These are phyloP conservation scores for Colletotrichum sp. DNA, from an alignment of 2,329 filamentous ascomycete genomes.

Conservation along the genomic window DNA sequence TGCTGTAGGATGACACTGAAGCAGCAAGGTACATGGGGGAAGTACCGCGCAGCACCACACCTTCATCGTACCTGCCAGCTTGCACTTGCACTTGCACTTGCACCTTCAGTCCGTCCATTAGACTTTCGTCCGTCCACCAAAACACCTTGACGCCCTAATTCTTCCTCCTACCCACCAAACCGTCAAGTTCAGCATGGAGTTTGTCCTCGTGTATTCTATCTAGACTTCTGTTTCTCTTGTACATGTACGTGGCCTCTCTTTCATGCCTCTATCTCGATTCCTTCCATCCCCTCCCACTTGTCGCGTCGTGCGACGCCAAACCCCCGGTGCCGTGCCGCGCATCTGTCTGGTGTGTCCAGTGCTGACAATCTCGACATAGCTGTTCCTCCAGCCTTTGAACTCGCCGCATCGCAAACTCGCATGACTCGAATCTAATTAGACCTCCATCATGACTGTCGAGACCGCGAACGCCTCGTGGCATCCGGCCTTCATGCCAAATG, in stretches of 20 bases:
- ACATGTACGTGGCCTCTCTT: conserved; percentile 12
- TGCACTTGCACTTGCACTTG: neutral
- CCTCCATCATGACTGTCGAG: conserved; percentile 41
- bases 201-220: conserved; percentile 8
- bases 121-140: conserved; percentile 1
- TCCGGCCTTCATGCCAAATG: conserved; percentile 44
- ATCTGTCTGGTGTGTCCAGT: conserved; percentile 16
- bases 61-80: conserved; percentile 21
- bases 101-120: conserved; percentile 9
- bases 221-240: conserved; percentile 18
- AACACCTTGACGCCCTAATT: conserved; percentile 3
- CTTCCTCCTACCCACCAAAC: conserved; percentile 6
- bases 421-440: conserved; percentile 21
- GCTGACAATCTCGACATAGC: conserved; percentile 30
- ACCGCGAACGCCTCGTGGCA: conserved; percentile 42
- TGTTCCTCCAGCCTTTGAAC: conserved; percentile 22
- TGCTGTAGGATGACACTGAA: neutral
- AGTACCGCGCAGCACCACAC: neutral
- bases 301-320: conserved; percentile 15
- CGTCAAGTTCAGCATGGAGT: conserved; percentile 14
- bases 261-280: neutral
- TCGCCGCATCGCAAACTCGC: neutral
- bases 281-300: neutral
- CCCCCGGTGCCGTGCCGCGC: neutral
- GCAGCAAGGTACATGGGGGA: neutral